Percentiles rank a stretch among this genome's conserved stretches.
phyloP scores from a whole-genome alignment of 345 rosid species.

The Citrus reticulata region DNA sequence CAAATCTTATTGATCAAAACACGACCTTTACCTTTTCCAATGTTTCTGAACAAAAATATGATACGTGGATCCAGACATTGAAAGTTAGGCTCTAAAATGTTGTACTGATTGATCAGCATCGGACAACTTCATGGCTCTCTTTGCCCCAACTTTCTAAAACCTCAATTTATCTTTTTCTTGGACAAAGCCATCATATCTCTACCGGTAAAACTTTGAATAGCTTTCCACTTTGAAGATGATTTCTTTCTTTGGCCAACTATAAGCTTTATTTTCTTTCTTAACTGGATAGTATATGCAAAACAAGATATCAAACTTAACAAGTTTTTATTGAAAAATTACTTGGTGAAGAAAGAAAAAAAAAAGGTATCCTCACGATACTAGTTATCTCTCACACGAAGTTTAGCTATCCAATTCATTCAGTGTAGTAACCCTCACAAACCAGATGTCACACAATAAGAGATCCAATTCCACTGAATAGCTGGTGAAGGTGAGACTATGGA shows the following conservation, averaged over 20 bases:
- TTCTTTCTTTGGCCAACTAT: constrained; percentile 74
- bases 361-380: constrained; percentile 29
- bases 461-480: constrained; percentile 27
- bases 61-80: constrained; percentile 46
- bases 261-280: constrained; percentile 65
- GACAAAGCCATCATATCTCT: constrained; percentile 55
- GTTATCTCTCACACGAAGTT: constrained; percentile 24
- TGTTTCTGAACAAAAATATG: constrained; percentile 47
- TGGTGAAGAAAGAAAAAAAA: constrained; percentile 16
- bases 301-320: constrained; percentile 51
- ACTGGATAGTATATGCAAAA: constrained; percentile 71
- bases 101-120: constrained; percentile 57
- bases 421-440: constrained; percentile 35
- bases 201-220: constrained; percentile 59
- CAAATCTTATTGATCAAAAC: constrained; percentile 33
- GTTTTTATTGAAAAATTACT: constrained; percentile 23
- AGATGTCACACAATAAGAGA: constrained; percentile 26
- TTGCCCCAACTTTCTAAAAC: constrained; percentile 59
- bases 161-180: constrained; percentile 49
- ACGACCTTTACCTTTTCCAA: constrained; percentile 47
- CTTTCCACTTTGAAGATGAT: constrained; percentile 63
- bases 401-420: constrained; percentile 32
- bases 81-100: constrained; percentile 44
- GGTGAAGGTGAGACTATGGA: constrained; percentile 34
- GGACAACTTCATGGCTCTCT: constrained; percentile 56